phyloP scores from a whole-genome alignment of 352 stramenopile genomes.

The Aphanomyces invadans region DNA sequence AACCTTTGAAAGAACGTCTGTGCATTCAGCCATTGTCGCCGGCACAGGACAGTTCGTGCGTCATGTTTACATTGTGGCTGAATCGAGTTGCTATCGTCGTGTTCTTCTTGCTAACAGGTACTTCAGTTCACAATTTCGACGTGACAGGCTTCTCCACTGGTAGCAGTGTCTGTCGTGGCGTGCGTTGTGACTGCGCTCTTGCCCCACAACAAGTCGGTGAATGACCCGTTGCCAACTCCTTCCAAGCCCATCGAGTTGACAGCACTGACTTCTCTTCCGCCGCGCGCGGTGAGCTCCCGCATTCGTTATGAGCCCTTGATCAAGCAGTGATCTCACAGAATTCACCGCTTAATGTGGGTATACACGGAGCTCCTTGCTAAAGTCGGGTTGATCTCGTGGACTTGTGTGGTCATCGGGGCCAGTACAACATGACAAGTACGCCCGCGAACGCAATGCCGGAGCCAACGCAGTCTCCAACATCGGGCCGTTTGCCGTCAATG shows the following conservation, averaged over 20 bases:
- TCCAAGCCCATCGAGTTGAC: not conserved
- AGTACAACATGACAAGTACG: constrained; percentile 59
- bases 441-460: constrained; percentile 43
- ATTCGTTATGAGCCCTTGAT: constrained; percentile 1
- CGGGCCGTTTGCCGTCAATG: constrained; percentile 46
- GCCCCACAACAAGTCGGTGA: not conserved
- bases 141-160: not conserved
- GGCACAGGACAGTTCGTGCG: not conserved
- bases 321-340: too few species aligned
- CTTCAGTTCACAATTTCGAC: not conserved
- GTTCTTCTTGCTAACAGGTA: constrained; percentile 1
- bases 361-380: too few species aligned
- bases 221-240: not conserved
- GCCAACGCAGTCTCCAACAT: constrained; percentile 54
- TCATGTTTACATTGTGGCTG: not conserved
- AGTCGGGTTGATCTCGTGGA: too few species aligned
- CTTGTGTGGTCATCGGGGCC: too few species aligned
- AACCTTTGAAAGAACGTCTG: not conserved
- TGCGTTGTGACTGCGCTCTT: not conserved
- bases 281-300: not conserved
- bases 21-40: not conserved
- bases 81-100: not conserved
- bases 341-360: not conserved
- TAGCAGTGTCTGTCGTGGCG: constrained; percentile 1
- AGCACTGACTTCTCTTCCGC: not conserved